Conservation (phyloP, 345 rosid genomes). For the Euphorbia peplus region DNA sequence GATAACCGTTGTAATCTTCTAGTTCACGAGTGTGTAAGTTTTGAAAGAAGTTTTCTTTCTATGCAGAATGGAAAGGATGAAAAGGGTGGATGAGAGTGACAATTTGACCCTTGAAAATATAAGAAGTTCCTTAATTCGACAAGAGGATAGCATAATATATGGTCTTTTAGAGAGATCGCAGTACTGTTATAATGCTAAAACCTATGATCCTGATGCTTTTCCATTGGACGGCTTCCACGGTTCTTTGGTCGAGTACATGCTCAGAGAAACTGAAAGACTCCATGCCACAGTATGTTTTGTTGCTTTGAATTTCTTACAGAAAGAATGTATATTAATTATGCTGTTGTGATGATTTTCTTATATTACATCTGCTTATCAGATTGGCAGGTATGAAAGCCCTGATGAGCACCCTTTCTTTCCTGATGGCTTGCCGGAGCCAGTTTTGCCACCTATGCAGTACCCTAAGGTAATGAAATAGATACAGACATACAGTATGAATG, state of each 20-base stretch:
- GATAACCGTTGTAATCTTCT: background rate
- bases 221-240: slow-evolving; percentile 74
- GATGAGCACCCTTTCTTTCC: slow-evolving; percentile 93
- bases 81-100: slow-evolving; percentile 74
- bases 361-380: slow-evolving; percentile 34
- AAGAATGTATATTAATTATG: background rate
- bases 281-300: slow-evolving; percentile 60
- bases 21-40: background rate
- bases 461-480: slow-evolving; percentile 42
- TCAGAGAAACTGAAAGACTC: slow-evolving; percentile 82
- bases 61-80: slow-evolving; percentile 42
- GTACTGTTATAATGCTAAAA: slow-evolving; percentile 70
- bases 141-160: slow-evolving; percentile 91
- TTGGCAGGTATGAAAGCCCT: slow-evolving; percentile 85
- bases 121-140: slow-evolving; percentile 70
- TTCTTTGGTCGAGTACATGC: slow-evolving; percentile 76
- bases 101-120: slow-evolving; percentile 73
- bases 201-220: slow-evolving; percentile 79
- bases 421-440: slow-evolving; percentile 58
- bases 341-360: slow-evolving; percentile 2
- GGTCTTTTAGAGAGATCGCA: slow-evolving; percentile 81
- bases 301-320: slow-evolving; percentile 1
- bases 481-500: background rate
- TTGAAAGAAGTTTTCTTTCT: slow-evolving; percentile 10
- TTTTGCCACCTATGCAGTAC: slow-evolving; percentile 79